phyloP scores from a whole-genome alignment of 2,329 filamentous ascomycete genomes.

The Helminthosporium solani region DNA sequence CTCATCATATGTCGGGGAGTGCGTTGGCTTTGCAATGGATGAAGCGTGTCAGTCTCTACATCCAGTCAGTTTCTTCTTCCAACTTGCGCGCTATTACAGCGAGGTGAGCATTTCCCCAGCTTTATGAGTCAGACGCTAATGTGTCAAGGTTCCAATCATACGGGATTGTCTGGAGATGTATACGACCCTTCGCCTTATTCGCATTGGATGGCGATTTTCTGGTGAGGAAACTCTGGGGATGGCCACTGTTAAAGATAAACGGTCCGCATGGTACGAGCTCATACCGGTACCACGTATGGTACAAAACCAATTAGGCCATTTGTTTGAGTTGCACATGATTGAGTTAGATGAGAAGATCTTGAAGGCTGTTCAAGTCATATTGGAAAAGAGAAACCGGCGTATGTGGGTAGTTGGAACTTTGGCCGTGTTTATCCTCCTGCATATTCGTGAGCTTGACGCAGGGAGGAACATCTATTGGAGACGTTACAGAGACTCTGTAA shows the following conservation, averaged over 20 bases:
- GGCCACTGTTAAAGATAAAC: background rate
- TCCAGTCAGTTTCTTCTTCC: too few relatives aligned
- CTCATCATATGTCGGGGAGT: too few relatives aligned
- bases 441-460: constrained; percentile 1
- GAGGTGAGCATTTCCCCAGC: too few relatives aligned
- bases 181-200: background rate
- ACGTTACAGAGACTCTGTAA: background rate
- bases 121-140: too few relatives aligned
- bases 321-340: background rate
- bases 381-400: background rate
- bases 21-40: too few relatives aligned
- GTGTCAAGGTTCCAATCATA: background rate
- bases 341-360: background rate
- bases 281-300: constrained; percentile 1
- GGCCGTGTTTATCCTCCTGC: background rate
- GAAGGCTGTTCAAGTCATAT: background rate
- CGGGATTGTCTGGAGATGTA: background rate
- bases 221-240: constrained; percentile 1
- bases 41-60: too few relatives aligned
- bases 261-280: background rate
- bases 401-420: background rate
- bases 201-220: background rate
- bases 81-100: too few relatives aligned
- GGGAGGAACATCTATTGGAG: background rate
- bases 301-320: background rate